Evolutionary conservation across 2,329 filamentous ascomycete species (phyloP).

Genomic region (Pseudogymnoascus verrucosus): DNA sequence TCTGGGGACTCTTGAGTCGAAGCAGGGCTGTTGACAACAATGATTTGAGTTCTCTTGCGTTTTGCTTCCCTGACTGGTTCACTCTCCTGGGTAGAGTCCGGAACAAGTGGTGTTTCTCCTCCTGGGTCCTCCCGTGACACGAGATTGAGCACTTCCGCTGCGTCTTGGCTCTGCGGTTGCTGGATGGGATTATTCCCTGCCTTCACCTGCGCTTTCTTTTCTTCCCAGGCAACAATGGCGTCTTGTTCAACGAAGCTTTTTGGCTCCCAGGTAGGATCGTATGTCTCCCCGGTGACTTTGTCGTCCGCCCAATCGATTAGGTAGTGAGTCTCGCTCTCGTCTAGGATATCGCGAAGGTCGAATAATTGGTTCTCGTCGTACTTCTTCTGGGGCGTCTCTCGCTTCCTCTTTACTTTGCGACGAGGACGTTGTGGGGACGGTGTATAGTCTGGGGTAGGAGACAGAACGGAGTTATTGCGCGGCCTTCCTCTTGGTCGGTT

Average conservation of each 20-base stretch:
- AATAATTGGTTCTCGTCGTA: constrained; percentile 4
- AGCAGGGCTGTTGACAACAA: not conserved
- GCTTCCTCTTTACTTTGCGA: not conserved
- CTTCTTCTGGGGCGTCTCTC: not conserved
- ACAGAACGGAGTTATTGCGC: not conserved
- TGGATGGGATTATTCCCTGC: not conserved
- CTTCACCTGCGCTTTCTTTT: constrained; percentile 5
- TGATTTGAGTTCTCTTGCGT: constrained; percentile 11
- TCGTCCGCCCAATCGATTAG: constrained; percentile 50
- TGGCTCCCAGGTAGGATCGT: constrained; percentile 43
- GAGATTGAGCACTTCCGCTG: not conserved
- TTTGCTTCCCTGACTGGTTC: constrained; percentile 17
- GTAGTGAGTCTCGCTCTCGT: constrained; percentile 32
- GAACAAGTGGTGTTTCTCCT: not conserved
- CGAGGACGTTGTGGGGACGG: not conserved
- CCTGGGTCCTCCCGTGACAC: not conserved
- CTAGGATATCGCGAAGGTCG: constrained; percentile 10
- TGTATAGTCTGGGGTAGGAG: not conserved
- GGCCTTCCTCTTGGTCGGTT: not conserved
- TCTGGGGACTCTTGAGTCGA: not conserved
- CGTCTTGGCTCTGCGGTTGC: not conserved
- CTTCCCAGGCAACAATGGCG: constrained; percentile 10
- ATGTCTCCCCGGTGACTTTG: constrained; percentile 39
- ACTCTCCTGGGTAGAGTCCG: constrained; percentile 14
- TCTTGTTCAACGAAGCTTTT: constrained; percentile 2